Conservation (phyloP, 441 rosid genomes). For the Populus tomentosa region DNA sequence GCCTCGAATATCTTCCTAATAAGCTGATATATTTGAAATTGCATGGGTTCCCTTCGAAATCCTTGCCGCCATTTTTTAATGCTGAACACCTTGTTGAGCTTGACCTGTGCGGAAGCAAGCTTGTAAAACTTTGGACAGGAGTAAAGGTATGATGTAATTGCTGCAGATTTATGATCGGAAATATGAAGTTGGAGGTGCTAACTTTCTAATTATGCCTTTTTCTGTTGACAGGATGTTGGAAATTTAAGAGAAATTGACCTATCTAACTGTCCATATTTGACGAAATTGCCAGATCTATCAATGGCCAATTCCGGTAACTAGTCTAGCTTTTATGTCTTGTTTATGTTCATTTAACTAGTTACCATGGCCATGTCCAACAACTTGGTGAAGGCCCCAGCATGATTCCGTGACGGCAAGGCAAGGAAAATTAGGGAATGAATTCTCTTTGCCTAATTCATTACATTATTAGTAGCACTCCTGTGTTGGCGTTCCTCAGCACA, state of each 20-base stretch:
- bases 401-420: no score
- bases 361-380: no score
- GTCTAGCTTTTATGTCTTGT: no score
- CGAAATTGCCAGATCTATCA: not conserved
- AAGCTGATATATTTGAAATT: not conserved
- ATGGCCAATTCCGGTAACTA: not conserved
- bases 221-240: no score
- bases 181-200: not conserved
- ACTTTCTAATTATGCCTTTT: no score
- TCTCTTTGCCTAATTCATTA: no score
- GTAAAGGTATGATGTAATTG: not conserved
- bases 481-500: no score
- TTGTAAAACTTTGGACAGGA: slow-evolving; percentile 10
- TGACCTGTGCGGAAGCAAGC: not conserved
- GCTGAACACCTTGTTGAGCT: slow-evolving; percentile 10
- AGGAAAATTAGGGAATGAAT: no score
- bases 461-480: no score
- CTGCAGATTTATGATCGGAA: not conserved
- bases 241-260: not conserved
- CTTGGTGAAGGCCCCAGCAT: no score
- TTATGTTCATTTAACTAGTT: no score
- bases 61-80: slow-evolving; percentile 1
- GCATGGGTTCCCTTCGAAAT: slow-evolving; percentile 7
- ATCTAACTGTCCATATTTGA: not conserved
- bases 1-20: not conserved